Conservation (phyloP, 179 eudicot genomes). For the Silene noctiflora region DNA sequence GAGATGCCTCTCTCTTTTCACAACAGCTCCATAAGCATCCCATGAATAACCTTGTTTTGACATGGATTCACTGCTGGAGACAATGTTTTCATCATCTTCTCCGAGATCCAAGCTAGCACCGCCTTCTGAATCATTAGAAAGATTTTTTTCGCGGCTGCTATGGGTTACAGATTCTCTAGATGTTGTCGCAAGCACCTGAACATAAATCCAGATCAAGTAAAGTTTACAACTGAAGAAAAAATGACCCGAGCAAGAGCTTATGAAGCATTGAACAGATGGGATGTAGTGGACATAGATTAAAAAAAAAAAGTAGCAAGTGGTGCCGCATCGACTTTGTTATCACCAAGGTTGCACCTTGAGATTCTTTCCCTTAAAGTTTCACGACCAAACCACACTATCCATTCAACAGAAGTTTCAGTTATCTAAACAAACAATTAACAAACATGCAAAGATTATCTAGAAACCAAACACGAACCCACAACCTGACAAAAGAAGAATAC, state of each 20-base stretch:
- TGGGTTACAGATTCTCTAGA: constrained; percentile 44
- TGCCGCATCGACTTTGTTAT: not conserved
- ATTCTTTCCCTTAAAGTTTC: not conserved
- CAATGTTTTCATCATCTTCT: constrained; percentile 94
- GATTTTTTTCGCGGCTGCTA: constrained; percentile 42
- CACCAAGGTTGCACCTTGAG: not conserved
- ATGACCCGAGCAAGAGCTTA: not conserved
- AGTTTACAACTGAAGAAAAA: constrained; percentile 8
- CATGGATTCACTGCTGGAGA: constrained; percentile 51
- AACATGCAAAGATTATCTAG: constrained; percentile 5
- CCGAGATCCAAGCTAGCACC: constrained; percentile 44
- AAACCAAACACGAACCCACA: not conserved
- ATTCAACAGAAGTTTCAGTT: not conserved
- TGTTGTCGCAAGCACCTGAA: constrained; percentile 75
- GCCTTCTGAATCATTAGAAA: constrained; percentile 41
- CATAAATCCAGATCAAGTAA: constrained; percentile 14
- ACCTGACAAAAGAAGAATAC: not conserved
- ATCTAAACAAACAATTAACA: not conserved
- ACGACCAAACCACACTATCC: not conserved
- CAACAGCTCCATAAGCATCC: constrained; percentile 44
- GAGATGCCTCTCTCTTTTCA: constrained; percentile 70
- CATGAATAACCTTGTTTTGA: constrained; percentile 36
- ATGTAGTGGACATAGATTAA: not conserved
- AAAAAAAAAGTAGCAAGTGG: not conserved
- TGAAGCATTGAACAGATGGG: constrained; percentile 5